phyloP scores from a whole-genome alignment of 2,329 filamentous ascomycete genomes.

The Trichoderma afroharzianum region DNA sequence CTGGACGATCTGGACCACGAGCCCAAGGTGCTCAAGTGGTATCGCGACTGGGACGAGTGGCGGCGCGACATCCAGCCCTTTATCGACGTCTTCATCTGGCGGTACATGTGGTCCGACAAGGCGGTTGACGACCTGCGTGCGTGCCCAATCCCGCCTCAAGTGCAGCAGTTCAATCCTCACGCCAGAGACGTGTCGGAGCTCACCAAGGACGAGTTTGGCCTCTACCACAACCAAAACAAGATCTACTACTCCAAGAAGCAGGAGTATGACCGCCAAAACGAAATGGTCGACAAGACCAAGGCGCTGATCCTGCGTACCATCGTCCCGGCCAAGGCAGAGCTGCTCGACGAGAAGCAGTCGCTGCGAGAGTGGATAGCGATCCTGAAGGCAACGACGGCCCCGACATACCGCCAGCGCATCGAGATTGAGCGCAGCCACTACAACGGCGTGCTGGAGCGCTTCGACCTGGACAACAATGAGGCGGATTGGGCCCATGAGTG shows the following conservation, averaged over 20 bases:
- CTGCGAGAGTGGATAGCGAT: constrained; percentile 10
- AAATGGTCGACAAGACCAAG: constrained; percentile 6
- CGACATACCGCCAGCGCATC: constrained; percentile 11
- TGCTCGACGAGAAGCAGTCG: not conserved
- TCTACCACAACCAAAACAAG: constrained; percentile 7
- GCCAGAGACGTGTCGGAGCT: constrained; percentile 13
- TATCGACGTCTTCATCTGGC: constrained; percentile 13
- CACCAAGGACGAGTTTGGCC: constrained; percentile 7
- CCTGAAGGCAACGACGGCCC: not conserved
- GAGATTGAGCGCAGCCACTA: constrained; percentile 11
- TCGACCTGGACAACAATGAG: not conserved
- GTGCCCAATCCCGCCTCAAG: constrained; percentile 1
- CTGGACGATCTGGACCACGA: constrained; percentile 8
- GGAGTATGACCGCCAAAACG: not conserved
- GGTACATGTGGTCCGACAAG: constrained; percentile 13
- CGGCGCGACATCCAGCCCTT: constrained; percentile 6
- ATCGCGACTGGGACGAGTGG: constrained; percentile 15
- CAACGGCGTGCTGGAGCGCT: constrained; percentile 4
- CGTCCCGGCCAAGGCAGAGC: constrained; percentile 1
- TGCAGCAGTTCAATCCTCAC: constrained; percentile 10
- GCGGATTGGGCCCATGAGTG: constrained; percentile 15
- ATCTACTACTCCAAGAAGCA: constrained; percentile 9
- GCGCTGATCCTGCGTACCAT: constrained; percentile 5
- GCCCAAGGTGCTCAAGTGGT: constrained; percentile 5
- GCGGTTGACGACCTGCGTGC: not conserved